Conservation (phyloP, 2,329 filamentous ascomycete species). For the Aaosphaeria arxii region DNA sequence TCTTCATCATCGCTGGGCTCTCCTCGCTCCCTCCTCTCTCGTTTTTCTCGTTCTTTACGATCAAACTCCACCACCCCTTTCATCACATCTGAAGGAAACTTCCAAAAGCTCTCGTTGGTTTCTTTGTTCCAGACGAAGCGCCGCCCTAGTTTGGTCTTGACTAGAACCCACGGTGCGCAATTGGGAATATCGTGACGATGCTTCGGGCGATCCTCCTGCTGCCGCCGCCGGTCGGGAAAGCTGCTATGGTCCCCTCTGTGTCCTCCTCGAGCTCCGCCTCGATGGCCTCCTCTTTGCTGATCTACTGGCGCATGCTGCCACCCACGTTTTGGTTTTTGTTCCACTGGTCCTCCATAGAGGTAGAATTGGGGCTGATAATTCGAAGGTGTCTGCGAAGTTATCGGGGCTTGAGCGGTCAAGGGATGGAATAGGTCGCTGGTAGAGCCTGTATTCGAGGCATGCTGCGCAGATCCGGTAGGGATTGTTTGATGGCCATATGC, state of each 20-base stretch:
- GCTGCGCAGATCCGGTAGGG: slow-evolving; percentile 4
- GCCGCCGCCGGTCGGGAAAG: slow-evolving; percentile 60
- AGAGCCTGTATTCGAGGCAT: slow-evolving; percentile 5
- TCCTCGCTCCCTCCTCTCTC: slow-evolving; percentile 50
- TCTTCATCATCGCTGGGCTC: slow-evolving; percentile 36
- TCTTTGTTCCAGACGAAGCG: slow-evolving; percentile 86
- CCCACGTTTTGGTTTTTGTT: background rate
- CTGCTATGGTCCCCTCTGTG: slow-evolving; percentile 50
- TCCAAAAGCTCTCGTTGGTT: slow-evolving; percentile 91
- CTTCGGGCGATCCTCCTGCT: slow-evolving; percentile 76
- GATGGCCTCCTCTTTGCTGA: background rate
- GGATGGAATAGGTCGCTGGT: slow-evolving; percentile 31
- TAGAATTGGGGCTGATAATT: background rate
- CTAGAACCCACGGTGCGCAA: slow-evolving; percentile 82
- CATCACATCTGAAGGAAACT: slow-evolving; percentile 84
- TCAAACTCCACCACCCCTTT: slow-evolving; percentile 69
- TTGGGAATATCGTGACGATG: slow-evolving; percentile 76
- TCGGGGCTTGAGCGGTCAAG: slow-evolving; percentile 14
- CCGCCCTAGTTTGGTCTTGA: slow-evolving; percentile 87
- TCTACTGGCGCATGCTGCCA: slow-evolving; percentile 1
- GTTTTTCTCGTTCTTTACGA: slow-evolving; percentile 67
- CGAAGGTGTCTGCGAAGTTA: background rate
- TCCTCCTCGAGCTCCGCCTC: slow-evolving; percentile 2
- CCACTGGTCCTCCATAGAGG: background rate
- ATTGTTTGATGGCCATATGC: slow-evolving; percentile 2